phyloP scores from a whole-genome alignment of 139 green algal genomes.

The Coccomyxa sp. region DNA sequence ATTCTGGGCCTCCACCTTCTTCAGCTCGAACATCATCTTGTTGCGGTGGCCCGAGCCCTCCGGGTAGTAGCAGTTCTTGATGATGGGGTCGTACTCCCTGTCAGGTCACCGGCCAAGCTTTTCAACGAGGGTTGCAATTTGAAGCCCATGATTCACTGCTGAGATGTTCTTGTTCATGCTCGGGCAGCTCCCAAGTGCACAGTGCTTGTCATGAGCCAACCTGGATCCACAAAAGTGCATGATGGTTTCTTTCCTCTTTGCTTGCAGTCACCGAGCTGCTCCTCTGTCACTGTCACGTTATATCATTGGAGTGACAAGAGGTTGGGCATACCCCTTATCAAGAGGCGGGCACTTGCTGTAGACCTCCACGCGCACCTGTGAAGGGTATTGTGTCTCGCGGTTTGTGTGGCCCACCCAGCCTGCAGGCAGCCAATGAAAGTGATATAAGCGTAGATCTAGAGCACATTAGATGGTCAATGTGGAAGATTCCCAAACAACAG shows the following conservation, averaged over 20 bases:
- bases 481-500: neutral
- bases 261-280: too few relatives aligned
- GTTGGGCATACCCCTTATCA: conserved; percentile 4
- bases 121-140: neutral
- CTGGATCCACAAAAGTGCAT: too few relatives aligned
- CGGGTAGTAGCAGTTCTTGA: conserved; percentile 16
- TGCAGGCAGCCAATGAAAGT: neutral
- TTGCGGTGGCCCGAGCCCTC: conserved; percentile 4
- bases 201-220: neutral
- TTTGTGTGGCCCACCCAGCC: conserved; percentile 16
- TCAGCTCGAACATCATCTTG: conserved; percentile 22
- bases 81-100: conserved; percentile 21
- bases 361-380: conserved; percentile 28
- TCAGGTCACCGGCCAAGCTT: neutral
- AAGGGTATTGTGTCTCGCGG: conserved; percentile 28
- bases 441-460: neutral
- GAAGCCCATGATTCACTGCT: neutral
- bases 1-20: conserved; percentile 4
- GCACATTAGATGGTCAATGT: neutral
- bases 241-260: too few relatives aligned
- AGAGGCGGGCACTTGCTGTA: conserved; percentile 31
- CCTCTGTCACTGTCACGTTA: too few relatives aligned
- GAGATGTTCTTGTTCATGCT: neutral
- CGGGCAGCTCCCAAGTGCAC: neutral
- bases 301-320: neutral